A percentile compares a stretch with the other conserved stretches of the same genome.
Evolutionary conservation across 2,329 filamentous ascomycete genomes (phyloP).

Genomic region (Penicillium sclerotigenum): DNA sequence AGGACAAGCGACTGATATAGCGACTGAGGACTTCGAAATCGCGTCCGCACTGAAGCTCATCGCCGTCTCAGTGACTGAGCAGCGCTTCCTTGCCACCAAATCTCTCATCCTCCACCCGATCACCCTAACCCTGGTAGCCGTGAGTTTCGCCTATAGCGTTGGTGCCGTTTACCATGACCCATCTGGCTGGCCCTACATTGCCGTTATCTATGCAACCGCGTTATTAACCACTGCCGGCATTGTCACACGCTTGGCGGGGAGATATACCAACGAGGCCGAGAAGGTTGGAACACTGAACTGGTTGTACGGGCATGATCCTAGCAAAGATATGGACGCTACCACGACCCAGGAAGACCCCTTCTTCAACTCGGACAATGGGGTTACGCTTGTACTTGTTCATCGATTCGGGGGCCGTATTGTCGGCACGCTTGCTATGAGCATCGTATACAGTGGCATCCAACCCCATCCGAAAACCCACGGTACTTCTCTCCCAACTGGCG

Average conservation of each 20-base stretch:
- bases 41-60: constrained; percentile 68
- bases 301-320: constrained; percentile 54
- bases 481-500: constrained; percentile 16
- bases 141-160: constrained; percentile 39
- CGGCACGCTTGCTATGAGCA: constrained; percentile 62
- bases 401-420: constrained; percentile 56
- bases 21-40: constrained; percentile 50
- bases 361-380: background rate
- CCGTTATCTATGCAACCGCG: constrained; percentile 50
- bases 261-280: constrained; percentile 64
- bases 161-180: constrained; percentile 40
- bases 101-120: constrained; percentile 62
- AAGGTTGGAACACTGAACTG: constrained; percentile 57
- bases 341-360: background rate
- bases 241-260: constrained; percentile 58
- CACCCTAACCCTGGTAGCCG: constrained; percentile 42
- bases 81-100: constrained; percentile 65
- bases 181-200: constrained; percentile 11
- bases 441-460: constrained; percentile 11
- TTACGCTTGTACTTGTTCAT: background rate
- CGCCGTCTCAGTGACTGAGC: constrained; percentile 78
- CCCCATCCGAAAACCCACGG: background rate
- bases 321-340: constrained; percentile 46
- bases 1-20: background rate
- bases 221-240: constrained; percentile 62